Base-by-base conservation (phyloP, 805 yeast species). In the Zygosaccharomyces siamensis region DNA sequence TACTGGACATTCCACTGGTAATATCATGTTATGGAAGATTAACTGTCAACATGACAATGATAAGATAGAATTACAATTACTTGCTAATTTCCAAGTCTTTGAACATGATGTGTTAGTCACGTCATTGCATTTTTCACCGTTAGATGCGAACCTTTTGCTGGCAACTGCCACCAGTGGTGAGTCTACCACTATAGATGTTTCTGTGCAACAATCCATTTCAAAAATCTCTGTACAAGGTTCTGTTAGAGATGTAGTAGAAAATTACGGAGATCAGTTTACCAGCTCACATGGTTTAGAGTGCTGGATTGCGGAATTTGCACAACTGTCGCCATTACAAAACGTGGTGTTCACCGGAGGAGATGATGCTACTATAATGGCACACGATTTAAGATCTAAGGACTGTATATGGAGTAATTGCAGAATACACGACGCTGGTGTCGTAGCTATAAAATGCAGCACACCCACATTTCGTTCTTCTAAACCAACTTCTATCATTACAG, bases 261-360 rank as follows among this genome's bases (percentile, higher is more conserved):
- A 40, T 10, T 24, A 38, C 3, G 53, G 55, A 1, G 53, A 45
- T 7, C 7, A 23, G 7, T 67, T 77, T 31, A 50, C 61, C 7
- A 62, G 75, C 0, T 49, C 66, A 0, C 97, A 92, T 63, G 73
- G 76, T 7, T 67, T 89, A 30, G 97, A 92, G 65, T 87, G 95
- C 51, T 90, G 98, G 98, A 86, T 86, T 4, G 86, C 88, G 5
- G 79, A 79, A 2, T 86, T 82, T 68, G 89, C 87, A 7, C 75
- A 74, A 39, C 54, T 70, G 21, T 78, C 78, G 6, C 77, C 76
- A 3, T 62, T 84, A 37, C 62, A 71, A 12, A 68, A 80, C 48
- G 80, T 87, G 0, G 72, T 89, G 0, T 85, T 83, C 56, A 80
- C 89, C 3, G 99, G 98, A 4, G 98, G 98, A 12, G 99, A 92